Conservation (phyloP, 2,329 filamentous ascomycete genomes). For the Curvularia verruculosa region DNA sequence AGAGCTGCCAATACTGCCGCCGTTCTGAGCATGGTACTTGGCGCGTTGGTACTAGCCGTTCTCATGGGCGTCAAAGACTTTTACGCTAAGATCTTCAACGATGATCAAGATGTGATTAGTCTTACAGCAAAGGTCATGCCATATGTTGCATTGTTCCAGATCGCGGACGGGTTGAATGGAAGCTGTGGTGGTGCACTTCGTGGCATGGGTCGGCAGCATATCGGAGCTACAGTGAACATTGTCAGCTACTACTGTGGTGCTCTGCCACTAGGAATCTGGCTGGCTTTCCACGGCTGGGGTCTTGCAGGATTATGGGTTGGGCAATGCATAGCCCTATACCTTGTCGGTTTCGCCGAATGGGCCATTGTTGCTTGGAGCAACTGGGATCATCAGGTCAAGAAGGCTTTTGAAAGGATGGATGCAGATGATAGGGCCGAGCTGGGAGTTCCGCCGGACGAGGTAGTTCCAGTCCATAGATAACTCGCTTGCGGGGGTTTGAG, state of each 20-base stretch:
- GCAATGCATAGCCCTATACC: conserved; percentile 73
- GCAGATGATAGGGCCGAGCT: conserved; percentile 51
- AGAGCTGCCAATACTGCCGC: conserved; percentile 78
- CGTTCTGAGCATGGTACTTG: conserved; percentile 72
- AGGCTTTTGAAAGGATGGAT: conserved; percentile 75
- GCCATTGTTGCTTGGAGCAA: conserved; percentile 76
- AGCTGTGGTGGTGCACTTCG: conserved; percentile 80
- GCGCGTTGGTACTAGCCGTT: conserved; percentile 68
- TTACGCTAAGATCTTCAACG: conserved; percentile 81
- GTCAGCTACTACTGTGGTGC: conserved; percentile 84
- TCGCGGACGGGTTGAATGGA: conserved; percentile 85
- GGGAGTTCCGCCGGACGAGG: conserved; percentile 36
- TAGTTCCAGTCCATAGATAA: conserved; percentile 25
- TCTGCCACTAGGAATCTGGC: conserved; percentile 78
- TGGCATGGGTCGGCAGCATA: conserved; percentile 85
- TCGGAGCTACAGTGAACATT: conserved; percentile 81
- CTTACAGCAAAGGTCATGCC: conserved; percentile 82
- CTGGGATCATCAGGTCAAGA: conserved; percentile 75
- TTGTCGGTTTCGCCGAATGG: conserved; percentile 82
- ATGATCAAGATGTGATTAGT: conserved; percentile 72
- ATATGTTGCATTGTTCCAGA: conserved; percentile 87
- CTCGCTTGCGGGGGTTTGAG: neutral
- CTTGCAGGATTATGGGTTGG: conserved; percentile 81
- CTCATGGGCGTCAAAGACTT: conserved; percentile 74
- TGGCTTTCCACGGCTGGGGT: conserved; percentile 87